Evolutionary conservation across 2,329 filamentous ascomycete genomes (phyloP), one percentile per base, ranked within the genome.

Genomic region (Clonostachys sp.): DNA sequence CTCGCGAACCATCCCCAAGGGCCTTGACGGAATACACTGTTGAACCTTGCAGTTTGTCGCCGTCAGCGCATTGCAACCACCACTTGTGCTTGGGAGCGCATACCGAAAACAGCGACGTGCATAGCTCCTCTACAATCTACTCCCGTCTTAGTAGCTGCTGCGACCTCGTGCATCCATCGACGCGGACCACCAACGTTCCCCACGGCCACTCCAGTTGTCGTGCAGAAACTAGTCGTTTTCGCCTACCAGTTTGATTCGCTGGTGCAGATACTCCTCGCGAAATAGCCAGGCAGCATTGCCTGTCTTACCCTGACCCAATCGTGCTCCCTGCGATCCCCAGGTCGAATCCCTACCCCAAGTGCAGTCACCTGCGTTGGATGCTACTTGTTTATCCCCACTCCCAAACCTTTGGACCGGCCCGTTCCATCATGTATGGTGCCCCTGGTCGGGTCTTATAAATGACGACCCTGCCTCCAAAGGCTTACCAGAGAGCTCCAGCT

Each of bases 391-490:
- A 30, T 30, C 24, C 24, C 24, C 24, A 30, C 24, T 30, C 24
- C 24, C 24, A 30, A 42, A 53, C 51, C 44, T 47, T 50, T 60
- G 50, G 55, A 53, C 54, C 57, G 57, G 54, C 51, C 58, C 55
- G 51, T 59, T 54, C 54, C 61, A 63, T 59, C 53, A 67, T 67
- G 64, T 62, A 62, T 63, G 55, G 54, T 55, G 56, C 56, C 57
- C 53, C 54, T 54, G 56, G 52, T 55, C 59, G 55, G 57, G 44
- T 57, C 55, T 63, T 63, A 66, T 68, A 68, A 65, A 65, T 59
- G 61, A 63, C 61, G 55, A 64, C 56, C 51, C 61, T 56, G 61
- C 62, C 62, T 60, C 56, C 53, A 48, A 50, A 62, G 53, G 24
- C 24, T 30, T 30, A 59, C 24, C 24, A 30, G 24, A 30, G 24